phyloP scores from a whole-genome alignment of 2,329 filamentous ascomycete species.

The Byssothecium circinans region DNA sequence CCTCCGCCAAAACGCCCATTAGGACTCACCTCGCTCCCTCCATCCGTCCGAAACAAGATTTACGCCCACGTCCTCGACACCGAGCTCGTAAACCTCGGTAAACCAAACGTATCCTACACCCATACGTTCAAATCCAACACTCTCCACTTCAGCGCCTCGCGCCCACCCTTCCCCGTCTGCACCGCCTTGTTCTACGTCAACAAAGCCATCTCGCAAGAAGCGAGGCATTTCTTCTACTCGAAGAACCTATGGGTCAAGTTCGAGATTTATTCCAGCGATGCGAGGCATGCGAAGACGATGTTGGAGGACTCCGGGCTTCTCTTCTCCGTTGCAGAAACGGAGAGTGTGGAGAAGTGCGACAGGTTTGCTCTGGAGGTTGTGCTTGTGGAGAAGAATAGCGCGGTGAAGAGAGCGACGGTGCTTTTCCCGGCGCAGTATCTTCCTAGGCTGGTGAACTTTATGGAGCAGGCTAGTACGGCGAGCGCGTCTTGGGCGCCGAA shows the following conservation, averaged over 20 bases:
- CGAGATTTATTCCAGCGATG: constrained; percentile 27
- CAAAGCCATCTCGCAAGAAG: constrained; percentile 26
- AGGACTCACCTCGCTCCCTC: constrained; percentile 28
- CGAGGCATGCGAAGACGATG: constrained; percentile 35
- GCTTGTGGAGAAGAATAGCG: constrained; percentile 32
- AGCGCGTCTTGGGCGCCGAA: constrained; percentile 23
- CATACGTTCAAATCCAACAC: constrained; percentile 22
- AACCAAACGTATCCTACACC: constrained; percentile 34
- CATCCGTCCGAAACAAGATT: constrained; percentile 36
- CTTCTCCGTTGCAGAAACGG: constrained; percentile 20
- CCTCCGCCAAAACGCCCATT: constrained; percentile 27
- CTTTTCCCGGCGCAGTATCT: constrained; percentile 42
- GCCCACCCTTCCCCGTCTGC: constrained; percentile 28
- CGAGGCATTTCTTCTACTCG: constrained; percentile 33
- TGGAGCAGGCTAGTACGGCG: constrained; percentile 27
- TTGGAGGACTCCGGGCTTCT: constrained; percentile 36
- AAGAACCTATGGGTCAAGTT: constrained; percentile 36
- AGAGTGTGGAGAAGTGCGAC: constrained; percentile 10
- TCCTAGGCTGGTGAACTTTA: constrained; percentile 38
- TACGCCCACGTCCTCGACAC: constrained; percentile 39
- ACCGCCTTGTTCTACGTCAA: constrained; percentile 31
- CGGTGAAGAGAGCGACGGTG: constrained; percentile 27
- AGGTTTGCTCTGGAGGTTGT: constrained; percentile 33
- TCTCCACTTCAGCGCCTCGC: constrained; percentile 32
- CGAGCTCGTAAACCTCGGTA: constrained; percentile 35